Evolutionary conservation across 2,329 filamentous ascomycete species (phyloP), one percentile per base, ranked within the genome.

Genomic region (Sodiomyces alkalinus): DNA sequence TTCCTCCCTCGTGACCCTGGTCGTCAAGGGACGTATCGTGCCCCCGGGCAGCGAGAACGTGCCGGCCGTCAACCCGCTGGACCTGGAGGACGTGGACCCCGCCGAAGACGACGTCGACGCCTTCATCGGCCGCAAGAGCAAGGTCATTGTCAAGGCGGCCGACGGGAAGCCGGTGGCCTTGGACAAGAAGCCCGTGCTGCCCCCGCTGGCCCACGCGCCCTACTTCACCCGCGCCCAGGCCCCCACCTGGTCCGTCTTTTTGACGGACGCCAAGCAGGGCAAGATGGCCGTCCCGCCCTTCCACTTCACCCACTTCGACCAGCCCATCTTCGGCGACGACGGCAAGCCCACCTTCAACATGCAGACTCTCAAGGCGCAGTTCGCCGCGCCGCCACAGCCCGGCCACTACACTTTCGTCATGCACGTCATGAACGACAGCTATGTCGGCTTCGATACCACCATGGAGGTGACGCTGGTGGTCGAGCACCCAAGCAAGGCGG

Each of bases 211-310:
- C 9, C 79, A 85, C 44, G 86, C 90, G 7, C 92, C 90, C 4
- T 87, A 90, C 56, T 87, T 86, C 42, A 74, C 85, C 17, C 80
- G 83, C 35, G 82, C 94, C 43, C 78, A 92, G 49, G 79, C 82
- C 19, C 87, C 92, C 11, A 71, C 77, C 45, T 98, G 87, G 87
- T 77, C 93, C 46, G 72, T 93, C 26, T 96, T 98, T 66, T 69
- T 98, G 29, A 82, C 83, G 33, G 90, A 98, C 51, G 80, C 75
- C 43, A 92, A 92, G 56, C 80, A 92, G 49, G 86, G 82, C 46
- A 92, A 92, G 56, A 87, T 98, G 56, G 86, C 87, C 12, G 90
- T 98, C 3, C 87, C 87, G 3, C 90, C 92, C 0, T 94, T 93
- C 52, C 83, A 80, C n/a, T 96, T 98, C 55, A 75, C 76, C 22